Percentiles rank a stretch among this genome's conserved stretches.
Evolutionary conservation across 1,139 yeast species (phyloP).

Genomic region (Pichia terricola): DNA sequence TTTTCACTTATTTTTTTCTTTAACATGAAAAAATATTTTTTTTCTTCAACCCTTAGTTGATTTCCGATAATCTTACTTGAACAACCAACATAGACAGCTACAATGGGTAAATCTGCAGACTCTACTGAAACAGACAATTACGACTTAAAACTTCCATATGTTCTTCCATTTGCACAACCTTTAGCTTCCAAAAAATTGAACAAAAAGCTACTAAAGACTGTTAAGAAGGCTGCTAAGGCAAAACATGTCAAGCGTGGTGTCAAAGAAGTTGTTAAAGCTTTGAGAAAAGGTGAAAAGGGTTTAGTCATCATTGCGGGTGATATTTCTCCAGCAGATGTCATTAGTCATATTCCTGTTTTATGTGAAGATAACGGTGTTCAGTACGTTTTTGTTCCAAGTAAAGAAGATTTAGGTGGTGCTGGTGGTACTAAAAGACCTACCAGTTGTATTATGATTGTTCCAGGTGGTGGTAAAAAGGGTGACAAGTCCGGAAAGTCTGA

Average conservation of each 20-base stretch:
- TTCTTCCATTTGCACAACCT: constrained; percentile 88
- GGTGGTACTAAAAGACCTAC: constrained; percentile 99
- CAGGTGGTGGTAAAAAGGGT: constrained; percentile 87
- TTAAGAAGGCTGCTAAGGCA: constrained; percentile 94
- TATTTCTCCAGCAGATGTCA: constrained; percentile 93
- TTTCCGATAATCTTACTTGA: too few relatives aligned
- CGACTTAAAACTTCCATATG: constrained; percentile 83
- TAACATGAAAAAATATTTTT: too few relatives aligned
- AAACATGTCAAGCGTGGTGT: constrained; percentile 98
- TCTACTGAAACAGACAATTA: constrained; percentile 56
- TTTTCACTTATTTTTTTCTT: too few relatives aligned
- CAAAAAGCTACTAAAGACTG: constrained; percentile 90
- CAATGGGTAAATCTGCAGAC: constrained; percentile 30
- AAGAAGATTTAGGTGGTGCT: constrained; percentile 96
- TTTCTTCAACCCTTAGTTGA: too few relatives aligned
- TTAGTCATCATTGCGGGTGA: constrained; percentile 95
- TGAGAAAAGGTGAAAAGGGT: constrained; percentile 97
- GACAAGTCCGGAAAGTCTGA: constrained; percentile 68
- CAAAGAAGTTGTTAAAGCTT: constrained; percentile 95
- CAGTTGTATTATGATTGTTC: constrained; percentile 93
- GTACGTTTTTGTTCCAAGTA: constrained; percentile 86
- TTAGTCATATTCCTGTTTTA: constrained; percentile 92
- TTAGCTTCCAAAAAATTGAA: constrained; percentile 93
- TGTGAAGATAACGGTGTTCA: constrained; percentile 94
- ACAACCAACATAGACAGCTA: too few relatives aligned